These are phyloP conservation scores for Nannizzia gypsea DNA, from an alignment of 2,329 filamentous ascomycete species.

Conservation along the genomic window DNA sequence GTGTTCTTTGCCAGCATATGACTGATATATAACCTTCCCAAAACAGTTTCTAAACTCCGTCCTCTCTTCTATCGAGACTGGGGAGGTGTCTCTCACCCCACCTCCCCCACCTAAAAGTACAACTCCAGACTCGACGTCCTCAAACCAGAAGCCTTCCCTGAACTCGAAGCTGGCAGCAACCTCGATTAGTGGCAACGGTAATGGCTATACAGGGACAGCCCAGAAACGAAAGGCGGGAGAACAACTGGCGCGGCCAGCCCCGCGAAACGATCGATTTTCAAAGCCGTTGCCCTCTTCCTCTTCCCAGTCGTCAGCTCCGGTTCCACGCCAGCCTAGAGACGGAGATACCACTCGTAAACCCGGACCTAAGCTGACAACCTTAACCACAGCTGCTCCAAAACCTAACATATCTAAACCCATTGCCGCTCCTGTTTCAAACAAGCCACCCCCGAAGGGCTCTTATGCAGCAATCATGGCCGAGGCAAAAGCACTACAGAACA, in stretches of 20 bases:
- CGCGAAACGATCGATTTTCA: conserved; percentile 17
- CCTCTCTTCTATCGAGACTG: conserved; percentile 39
- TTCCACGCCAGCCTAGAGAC: conserved; percentile 15
- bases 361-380: conserved; percentile 14
- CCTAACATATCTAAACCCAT: conserved; percentile 13
- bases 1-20: neutral
- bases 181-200: conserved; percentile 17
- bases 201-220: conserved; percentile 1
- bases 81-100: conserved; percentile 19
- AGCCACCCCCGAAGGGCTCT: conserved; percentile 44
- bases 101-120: conserved; percentile 10
- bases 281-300: conserved; percentile 14
- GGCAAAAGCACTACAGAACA: conserved; percentile 44
- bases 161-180: conserved; percentile 13
- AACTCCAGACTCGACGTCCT: conserved; percentile 3
- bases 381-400: conserved; percentile 12
- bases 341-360: conserved; percentile 1
- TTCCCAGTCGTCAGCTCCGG: conserved; percentile 13
- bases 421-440: conserved; percentile 20
- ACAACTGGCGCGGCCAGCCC: conserved; percentile 19
- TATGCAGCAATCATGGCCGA: conserved; percentile 49
- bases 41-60: conserved; percentile 41
- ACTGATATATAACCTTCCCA: neutral
- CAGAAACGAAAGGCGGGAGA: conserved; percentile 36
- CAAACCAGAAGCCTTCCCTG: neutral